Base-by-base conservation (phyloP, 169 alveolate genomes). In the Cryptosporidium andersoni region DNA sequence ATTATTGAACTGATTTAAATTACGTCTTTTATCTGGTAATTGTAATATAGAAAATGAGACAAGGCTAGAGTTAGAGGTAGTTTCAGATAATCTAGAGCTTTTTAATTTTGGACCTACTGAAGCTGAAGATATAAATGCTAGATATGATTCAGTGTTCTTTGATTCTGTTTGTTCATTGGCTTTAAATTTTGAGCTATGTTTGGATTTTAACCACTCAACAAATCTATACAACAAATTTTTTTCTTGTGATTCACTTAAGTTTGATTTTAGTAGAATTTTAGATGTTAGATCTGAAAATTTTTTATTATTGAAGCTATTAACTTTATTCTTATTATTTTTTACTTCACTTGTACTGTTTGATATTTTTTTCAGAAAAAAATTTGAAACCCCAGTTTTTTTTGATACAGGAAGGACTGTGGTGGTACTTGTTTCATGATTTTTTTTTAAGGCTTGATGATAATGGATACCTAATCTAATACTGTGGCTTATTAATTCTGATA, bases 381-480 rank as follows among this genome's bases (percentile, higher is more conserved):
- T 58, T 1, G n/a, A 12, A 11, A 16, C 37, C 1, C 37, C 81
- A n/a, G 4, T 49, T 0, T 49, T 51, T 47, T 66, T 12, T 4
- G 8, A n/a, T 16, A 8, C 9, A 5, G 14, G n/a, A 37, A 25
- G 9, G 0, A 48, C 37, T 8, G 37, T 34, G 14, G 0, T 1
- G 5, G 6, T 7, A 7, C 3, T 37, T 16, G 8, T 3, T 66
- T 52, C 40, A 25, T 51, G 51, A 6, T 45, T 74, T 64, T 12
- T 74, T 36, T 4, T 56, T 4, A 11, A 25, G 25, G 25, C 25
- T 25, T 25, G 47, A 58, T 74, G 60, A 6, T 74, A 68, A 11
- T 74, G 53, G 60, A 74, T 55, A 1, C 85, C 85, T 43, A 74
- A 74, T 48, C 85, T 74, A 43, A 62, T 62, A 16, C 43, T 12